A percentile compares a stretch with the other conserved stretches of the same genome.
phyloP scores from a whole-genome alignment of 148 eudicot genomes.

The Dianthus caryophyllus region DNA sequence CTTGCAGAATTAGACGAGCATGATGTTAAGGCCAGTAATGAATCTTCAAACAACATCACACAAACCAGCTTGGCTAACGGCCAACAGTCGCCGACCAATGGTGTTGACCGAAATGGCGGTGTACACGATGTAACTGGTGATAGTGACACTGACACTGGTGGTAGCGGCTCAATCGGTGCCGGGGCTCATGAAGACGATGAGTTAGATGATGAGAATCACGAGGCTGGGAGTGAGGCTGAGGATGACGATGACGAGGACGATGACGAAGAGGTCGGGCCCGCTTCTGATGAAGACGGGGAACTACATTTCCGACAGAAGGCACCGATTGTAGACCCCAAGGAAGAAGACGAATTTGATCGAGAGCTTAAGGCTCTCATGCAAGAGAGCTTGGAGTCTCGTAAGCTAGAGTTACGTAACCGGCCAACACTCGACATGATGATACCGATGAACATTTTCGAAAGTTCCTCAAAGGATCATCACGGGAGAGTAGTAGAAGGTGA shows the following conservation, averaged over 20 bases:
- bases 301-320: slow-evolving; percentile 75
- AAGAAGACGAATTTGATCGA: slow-evolving; percentile 87
- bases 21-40: slow-evolving; percentile 61
- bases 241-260: slow-evolving; percentile 74
- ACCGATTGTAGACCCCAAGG: slow-evolving; percentile 56
- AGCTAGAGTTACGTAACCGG: slow-evolving; percentile 68
- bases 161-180: slow-evolving; percentile 59
- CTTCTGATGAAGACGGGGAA: slow-evolving; percentile 85
- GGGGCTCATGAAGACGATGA: slow-evolving; percentile 64
- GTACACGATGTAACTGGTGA: slow-evolving; percentile 54
- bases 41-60: slow-evolving; percentile 45
- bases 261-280: slow-evolving; percentile 49
- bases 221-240: slow-evolving; percentile 56
- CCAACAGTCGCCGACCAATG: slow-evolving; percentile 45
- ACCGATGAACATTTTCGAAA: slow-evolving; percentile 85
- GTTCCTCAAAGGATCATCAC: slow-evolving; percentile 63
- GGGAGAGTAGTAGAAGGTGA: slow-evolving; percentile 67
- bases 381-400: slow-evolving; percentile 95
- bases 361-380: slow-evolving; percentile 94
- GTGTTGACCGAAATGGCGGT: slow-evolving; percentile 66
- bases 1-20: slow-evolving; percentile 78
- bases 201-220: slow-evolving; percentile 64
- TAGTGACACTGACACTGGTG: slow-evolving; percentile 67
- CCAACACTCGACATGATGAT: slow-evolving; percentile 89
- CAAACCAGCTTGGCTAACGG: slow-evolving; percentile 44